Percentiles rank a stretch among this genome's conserved stretches.
Evolutionary conservation across 768 basidiomycete species (phyloP).

Genomic region (Rhodotorula toruloides): DNA sequence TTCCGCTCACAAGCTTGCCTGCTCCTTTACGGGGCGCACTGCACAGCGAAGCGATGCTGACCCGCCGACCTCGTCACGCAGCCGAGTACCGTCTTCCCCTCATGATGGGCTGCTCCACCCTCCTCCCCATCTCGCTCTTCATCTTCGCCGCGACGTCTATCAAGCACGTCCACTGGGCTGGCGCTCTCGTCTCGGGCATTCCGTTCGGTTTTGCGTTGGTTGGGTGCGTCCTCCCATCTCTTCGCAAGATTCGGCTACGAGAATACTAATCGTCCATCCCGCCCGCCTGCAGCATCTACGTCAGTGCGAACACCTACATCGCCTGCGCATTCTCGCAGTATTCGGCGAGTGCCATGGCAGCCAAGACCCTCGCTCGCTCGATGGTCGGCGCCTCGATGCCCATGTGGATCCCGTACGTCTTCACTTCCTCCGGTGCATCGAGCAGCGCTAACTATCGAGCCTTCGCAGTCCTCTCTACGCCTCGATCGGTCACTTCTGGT

Average conservation of each 20-base stretch:
- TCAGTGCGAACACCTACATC: slow-evolving; percentile 40
- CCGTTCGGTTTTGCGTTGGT: slow-evolving; percentile 31
- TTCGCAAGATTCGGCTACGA: slow-evolving; percentile 9
- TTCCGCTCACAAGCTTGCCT: no score
- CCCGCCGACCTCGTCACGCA: no score
- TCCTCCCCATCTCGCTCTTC: slow-evolving; percentile 46
- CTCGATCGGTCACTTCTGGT: slow-evolving; percentile 2
- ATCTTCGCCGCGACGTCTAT: slow-evolving; percentile 47
- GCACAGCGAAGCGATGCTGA: no score
- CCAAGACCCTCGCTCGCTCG: slow-evolving; percentile 6
- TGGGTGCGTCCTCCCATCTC: slow-evolving; percentile 32
- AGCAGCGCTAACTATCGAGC: no score
- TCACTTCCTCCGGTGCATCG: no score
- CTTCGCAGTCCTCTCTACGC: no score
- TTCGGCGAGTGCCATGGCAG: background rate
- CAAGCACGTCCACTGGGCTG: slow-evolving; percentile 43
- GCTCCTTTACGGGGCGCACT: no score
- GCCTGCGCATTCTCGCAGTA: background rate
- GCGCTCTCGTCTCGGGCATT: slow-evolving; percentile 28
- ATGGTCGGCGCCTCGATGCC: slow-evolving; percentile 41
- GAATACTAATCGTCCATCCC: background rate
- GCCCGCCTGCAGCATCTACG: slow-evolving; percentile 36
- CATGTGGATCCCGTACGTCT: slow-evolving; percentile 36
- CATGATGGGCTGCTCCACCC: slow-evolving; percentile 43
- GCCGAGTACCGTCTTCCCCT: no score